A percentile compares a stretch with the other conserved stretches of the same genome.
Conservation (phyloP, 805 yeast species). For the Candida hungchunana region DNA sequence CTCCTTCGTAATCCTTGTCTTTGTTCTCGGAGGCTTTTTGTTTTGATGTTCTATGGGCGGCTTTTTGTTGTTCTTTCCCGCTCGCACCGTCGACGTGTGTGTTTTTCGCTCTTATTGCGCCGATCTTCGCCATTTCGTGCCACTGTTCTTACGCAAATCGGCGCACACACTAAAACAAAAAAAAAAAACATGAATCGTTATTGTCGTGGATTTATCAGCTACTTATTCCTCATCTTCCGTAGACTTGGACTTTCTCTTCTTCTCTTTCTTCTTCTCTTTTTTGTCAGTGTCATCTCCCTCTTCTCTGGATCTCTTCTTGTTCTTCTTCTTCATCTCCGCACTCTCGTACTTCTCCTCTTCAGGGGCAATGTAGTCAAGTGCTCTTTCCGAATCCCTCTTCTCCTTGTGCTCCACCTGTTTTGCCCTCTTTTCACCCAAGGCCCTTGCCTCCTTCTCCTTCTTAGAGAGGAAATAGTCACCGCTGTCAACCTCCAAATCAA, state of each 20-base stretch:
- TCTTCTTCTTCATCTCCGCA: constrained; percentile 32
- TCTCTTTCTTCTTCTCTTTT: constrained; percentile 25
- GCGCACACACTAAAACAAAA: too few species aligned
- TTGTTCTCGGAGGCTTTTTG: constrained; percentile 1
- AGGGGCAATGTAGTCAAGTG: constrained; percentile 82
- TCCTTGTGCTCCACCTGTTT: constrained; percentile 70
- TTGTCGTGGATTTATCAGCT: neutral
- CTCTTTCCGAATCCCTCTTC: constrained; percentile 63
- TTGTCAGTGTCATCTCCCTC: constrained; percentile 28
- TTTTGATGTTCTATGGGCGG: constrained; percentile 6
- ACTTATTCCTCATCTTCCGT: constrained; percentile 14
- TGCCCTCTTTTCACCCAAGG: constrained; percentile 70
- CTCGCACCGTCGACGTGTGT: too few species aligned
- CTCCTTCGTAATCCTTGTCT: too few species aligned
- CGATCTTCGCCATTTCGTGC: neutral
- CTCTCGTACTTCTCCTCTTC: constrained; percentile 60
- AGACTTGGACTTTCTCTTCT: constrained; percentile 29
- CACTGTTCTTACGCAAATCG: neutral
- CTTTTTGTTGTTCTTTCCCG: constrained; percentile 7
- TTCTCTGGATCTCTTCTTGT: constrained; percentile 26
- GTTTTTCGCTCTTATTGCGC: neutral
- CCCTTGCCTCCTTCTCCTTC: constrained; percentile 70
- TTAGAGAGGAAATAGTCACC: constrained; percentile 96
- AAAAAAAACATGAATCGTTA: neutral
- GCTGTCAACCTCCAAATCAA: constrained; percentile 94